phyloP scores from a whole-genome alignment of 306 rosid genomes.

The Canavalia ensiformis region DNA sequence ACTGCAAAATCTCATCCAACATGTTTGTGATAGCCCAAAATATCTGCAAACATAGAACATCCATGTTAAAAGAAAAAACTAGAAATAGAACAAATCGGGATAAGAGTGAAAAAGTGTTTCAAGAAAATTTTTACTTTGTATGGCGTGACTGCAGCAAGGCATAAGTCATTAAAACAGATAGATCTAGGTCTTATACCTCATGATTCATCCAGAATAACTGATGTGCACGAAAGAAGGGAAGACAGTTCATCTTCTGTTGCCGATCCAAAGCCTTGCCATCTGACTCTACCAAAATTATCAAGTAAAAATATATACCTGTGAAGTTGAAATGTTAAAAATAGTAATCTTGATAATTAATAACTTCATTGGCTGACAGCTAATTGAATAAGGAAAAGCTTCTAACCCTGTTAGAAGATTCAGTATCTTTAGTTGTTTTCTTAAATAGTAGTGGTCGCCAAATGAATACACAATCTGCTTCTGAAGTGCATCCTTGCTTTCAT shows the following conservation, averaged over 20 bases:
- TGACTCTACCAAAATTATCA: constrained; percentile 88
- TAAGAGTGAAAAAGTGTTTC: background rate
- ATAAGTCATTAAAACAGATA: constrained; percentile 18
- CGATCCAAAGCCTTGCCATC: constrained; percentile 91
- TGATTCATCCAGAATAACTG: constrained; percentile 65
- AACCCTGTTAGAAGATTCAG: constrained; percentile 75
- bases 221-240: constrained; percentile 75
- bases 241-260: constrained; percentile 77
- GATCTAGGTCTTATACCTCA: constrained; percentile 49
- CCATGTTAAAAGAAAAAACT: background rate
- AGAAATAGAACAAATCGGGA: constrained; percentile 6
- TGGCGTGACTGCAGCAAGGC: background rate
- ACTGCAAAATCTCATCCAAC: constrained; percentile 18
- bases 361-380: constrained; percentile 19
- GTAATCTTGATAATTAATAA: background rate
- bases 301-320: constrained; percentile 80
- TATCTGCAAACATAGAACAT: constrained; percentile 38
- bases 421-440: constrained; percentile 82
- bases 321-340: constrained; percentile 32
- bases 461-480: constrained; percentile 71
- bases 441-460: constrained; percentile 94
- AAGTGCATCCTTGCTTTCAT: constrained; percentile 55
- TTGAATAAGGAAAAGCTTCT: constrained; percentile 36
- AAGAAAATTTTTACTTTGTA: background rate
- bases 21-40: constrained; percentile 28